Percentiles rank a stretch among this genome's conserved stretches.
phyloP scores from a whole-genome alignment of 1,284 basidiomycete genomes.

The Fomitopsis schrenkii region DNA sequence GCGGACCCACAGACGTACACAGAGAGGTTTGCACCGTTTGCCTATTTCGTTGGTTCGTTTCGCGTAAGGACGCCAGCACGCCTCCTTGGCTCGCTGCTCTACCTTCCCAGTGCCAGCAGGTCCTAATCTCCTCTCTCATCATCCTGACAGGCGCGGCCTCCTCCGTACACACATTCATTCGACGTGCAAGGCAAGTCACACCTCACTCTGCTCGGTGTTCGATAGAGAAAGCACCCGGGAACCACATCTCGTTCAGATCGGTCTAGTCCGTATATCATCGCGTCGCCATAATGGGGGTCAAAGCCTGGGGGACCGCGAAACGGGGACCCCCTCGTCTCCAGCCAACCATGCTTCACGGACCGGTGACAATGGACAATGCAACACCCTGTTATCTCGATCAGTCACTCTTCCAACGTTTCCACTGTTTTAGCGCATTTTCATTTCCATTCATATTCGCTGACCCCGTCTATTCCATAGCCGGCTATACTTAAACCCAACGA shows the following conservation, averaged over 20 bases:
- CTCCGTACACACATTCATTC: conserved; percentile 63
- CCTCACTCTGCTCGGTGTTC: background rate
- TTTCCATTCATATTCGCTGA: conserved; percentile 5
- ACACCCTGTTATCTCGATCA: background rate
- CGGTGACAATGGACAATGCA: conserved; percentile 8
- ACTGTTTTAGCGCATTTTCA: background rate
- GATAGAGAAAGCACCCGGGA: background rate
- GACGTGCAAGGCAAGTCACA: conserved; percentile 40
- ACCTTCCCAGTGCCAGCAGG: conserved; percentile 8
- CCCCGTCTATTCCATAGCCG: conserved; percentile 6
- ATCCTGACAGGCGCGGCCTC: conserved; percentile 58
- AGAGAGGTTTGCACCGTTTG: conserved; percentile 20
- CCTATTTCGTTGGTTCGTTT: conserved; percentile 16
- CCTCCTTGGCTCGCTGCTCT: conserved; percentile 16
- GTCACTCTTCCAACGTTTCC: background rate
- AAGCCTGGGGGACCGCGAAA: background rate
- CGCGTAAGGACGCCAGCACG: conserved; percentile 23
- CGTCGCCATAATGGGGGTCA: background rate
- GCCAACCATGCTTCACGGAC: background rate
- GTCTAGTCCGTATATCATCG: background rate
- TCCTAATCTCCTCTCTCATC: conserved; percentile 18
- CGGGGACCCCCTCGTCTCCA: background rate
- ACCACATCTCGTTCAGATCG: background rate
- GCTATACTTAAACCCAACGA: conserved; percentile 7
- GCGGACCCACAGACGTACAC: conserved; percentile 28